These are phyloP conservation scores for Leccinum variicolor DNA, from an alignment of 768 basidiomycete genomes.

Conservation along the genomic window DNA sequence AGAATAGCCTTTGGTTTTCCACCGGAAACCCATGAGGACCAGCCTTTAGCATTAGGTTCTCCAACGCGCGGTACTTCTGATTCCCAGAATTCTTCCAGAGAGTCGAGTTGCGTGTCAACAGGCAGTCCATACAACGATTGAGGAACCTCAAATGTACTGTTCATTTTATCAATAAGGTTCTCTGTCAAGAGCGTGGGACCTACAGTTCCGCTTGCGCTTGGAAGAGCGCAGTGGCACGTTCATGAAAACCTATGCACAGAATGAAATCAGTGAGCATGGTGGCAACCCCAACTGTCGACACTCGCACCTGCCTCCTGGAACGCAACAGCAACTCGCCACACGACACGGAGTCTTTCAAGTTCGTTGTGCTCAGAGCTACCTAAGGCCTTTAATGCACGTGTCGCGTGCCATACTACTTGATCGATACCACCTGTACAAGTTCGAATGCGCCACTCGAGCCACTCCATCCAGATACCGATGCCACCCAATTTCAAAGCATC, in stretches of 20 bases:
- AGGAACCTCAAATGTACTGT: conserved; percentile 60
- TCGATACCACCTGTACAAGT: conserved; percentile 46
- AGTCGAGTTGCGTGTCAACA: conserved; percentile 47
- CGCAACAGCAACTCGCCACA: conserved; percentile 68
- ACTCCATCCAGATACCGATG: conserved; percentile 69
- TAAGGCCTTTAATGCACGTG: conserved; percentile 44
- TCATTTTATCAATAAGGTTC: conserved; percentile 3
- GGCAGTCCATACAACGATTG: conserved; percentile 39
- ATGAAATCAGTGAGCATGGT: conserved; percentile 1
- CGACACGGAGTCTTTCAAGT: conserved; percentile 51
- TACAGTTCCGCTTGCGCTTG: conserved; percentile 86
- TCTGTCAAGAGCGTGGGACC: conserved; percentile 20
- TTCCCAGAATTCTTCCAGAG: conserved; percentile 83
- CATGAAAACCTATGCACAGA: conserved; percentile 53
- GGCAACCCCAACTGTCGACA: background rate
- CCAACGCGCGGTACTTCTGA: conserved; percentile 75
- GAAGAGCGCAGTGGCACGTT: conserved; percentile 73
- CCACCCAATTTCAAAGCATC: conserved; percentile 51
- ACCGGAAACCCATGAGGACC: conserved; percentile 58
- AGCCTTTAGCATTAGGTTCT: conserved; percentile 63
- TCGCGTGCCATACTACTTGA: conserved; percentile 50
- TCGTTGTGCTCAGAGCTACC: conserved; percentile 43
- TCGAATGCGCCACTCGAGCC: conserved; percentile 74
- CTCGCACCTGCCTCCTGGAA: conserved; percentile 64
- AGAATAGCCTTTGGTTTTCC: conserved; percentile 34